Evolutionary conservation across 768 basidiomycete genomes (phyloP), one percentile per base, ranked within the genome.

Genomic region (Podaxis sp.): DNA sequence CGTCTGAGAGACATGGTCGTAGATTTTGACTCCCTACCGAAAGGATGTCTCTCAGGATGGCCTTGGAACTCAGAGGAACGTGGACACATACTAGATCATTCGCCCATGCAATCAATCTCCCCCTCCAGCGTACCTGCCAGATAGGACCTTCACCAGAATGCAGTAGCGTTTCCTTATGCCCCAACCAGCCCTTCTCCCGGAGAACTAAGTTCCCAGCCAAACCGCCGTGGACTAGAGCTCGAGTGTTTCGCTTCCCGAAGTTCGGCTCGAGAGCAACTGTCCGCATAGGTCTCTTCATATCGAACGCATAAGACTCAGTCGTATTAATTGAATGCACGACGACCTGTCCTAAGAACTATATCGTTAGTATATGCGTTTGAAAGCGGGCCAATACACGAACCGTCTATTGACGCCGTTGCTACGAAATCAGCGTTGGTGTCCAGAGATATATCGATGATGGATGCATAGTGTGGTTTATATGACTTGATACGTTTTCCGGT

Each of bases 111-210:
- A 98, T 94, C 33, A 97, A 78, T 53, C 84, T 84, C 1, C 87
- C 89, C 69, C 87, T 80, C 97, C 97, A 99, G 62, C 89, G 83
- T 10, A 89, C 86, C 56, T 88, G 87, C 95, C 95, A 98, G 57
- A 99, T 93, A 0, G 97, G 93, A 11, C 96, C 97, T 75, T 99
- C 97, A 3, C 90, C 91, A 4, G 72, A 80, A 70, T 95, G 89
- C 20, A 97, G 72, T 5, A 89, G 74, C 0, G 89, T 92, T 72
- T 96, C 95, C 70, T 93, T 97, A 69, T 97, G 92, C 0, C 96
- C 95, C 1, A 98, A 76, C 96, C 97, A 98, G 5, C 95, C 93
- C 71, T 97, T 98, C 79, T 98, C 96, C 66, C 91, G 86, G 67
- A 97, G 69, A n/a, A 92, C 79, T 28, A 99, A 77, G 22, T 82